Base-by-base conservation (phyloP, 768 basidiomycete species). In the Phylloporus rhodoxanthus region DNA sequence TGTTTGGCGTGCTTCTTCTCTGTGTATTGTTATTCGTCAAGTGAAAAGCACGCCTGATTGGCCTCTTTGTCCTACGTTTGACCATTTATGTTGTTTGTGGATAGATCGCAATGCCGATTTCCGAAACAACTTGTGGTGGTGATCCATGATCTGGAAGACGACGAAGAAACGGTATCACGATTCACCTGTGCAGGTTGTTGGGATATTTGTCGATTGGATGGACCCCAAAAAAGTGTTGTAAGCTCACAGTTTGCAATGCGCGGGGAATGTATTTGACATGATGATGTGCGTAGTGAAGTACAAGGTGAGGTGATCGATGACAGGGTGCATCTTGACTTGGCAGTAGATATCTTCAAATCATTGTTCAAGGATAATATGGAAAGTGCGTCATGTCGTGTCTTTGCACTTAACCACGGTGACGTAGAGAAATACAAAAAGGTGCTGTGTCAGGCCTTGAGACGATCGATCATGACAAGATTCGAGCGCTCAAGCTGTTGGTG, bases 201-300 rank as follows among this genome's bases (percentile, higher is more conserved):
- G 83, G n/a, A 77, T 93, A 68, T 75, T 94, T 60, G 75, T 85
- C 2, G 91, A 93, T 56, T 95, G 92, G 91, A 89, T 86, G 4
- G 85, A 94, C 62, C 87, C 90, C 0, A 74, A 80, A 60, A 91
- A 88, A 60, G 76, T 78, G 30, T 75, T 80, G 61, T 78, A 60
- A 72, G 73, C 68, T 61, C 68, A 71, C 13, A 10, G 13, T 23
- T 39, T 55, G 29, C 14, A 21, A 29, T 23, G 14, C 17, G 6
- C 9, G 13, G 11, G 25, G 8, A 47, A 8, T 13, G 15, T 13
- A 4, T 36, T 7, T 47, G 30, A 33, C 34, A 13, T 38, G 20
- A n/a, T n/a, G n/a, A 39, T 17, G 26, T 23, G 15, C 1, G 13
- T 19, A 79, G 78, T 21, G 73, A 74, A 37, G 57, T 74, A 9